Base-by-base conservation (phyloP, 805 yeast genomes). In the Nakazawaea laoshanensis region DNA sequence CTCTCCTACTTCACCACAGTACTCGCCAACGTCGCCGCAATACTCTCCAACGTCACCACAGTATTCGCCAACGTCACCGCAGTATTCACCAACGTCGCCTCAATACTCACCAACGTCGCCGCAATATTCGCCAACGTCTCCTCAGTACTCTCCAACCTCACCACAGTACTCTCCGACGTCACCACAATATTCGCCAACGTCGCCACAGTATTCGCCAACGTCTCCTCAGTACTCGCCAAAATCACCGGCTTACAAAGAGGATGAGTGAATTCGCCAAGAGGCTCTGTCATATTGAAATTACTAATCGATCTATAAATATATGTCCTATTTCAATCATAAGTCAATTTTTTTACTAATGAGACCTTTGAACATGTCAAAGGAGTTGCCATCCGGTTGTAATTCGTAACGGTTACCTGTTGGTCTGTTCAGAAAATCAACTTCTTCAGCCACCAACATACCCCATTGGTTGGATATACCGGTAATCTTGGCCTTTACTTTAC, bases 331-430 rank as follows among this genome's bases (percentile, higher is more conserved):
- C 10, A 20, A 20, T 8, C 11, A 8, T 20, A 28, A 14, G 22
- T 20, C 6, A 6, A 57, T 55, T 48, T 77, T 80, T 39, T 63
- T 76, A 13, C 77, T 81, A 12, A 89, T 81, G 42, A 92, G 63
- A 0, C 97, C 97, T 44, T 70, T 80, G 61, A 92, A 82, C 67
- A 92, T 88, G 52, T 92, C 97, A 49, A 92, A 92, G 3, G 96
- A 85, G 52, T 92, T 92, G 1, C 99, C 98, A 55, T 92, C 98
- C 0, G 99, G 97, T 53, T 88, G 96, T 29, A 92, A 59, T 44
- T 85, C 80, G 42, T 68, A 77, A 4, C 48, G 59, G 26, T 61
- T 65, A 0, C 85, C 83, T 2, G 78, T 73, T 11, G 61, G 60
- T 9, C 44, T 49, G 15, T 67, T 67, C 10, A 55, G 47, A 4